phyloP scores from a whole-genome alignment of 169 alveolate species.

The Eimeria brunetti region DNA sequence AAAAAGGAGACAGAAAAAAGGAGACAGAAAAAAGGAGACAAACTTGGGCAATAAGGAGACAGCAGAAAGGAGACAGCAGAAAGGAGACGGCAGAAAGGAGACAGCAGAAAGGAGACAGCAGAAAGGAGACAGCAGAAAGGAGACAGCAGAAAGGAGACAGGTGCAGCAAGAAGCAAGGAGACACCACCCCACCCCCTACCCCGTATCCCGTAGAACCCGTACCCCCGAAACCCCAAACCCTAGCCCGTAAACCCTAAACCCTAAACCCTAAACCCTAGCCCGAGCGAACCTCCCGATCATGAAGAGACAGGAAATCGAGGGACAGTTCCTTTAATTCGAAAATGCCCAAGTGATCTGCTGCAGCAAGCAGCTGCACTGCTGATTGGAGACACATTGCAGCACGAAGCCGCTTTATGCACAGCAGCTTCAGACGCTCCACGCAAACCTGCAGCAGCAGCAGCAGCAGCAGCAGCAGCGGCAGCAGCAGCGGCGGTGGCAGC shows the following conservation, averaged over 20 bases:
- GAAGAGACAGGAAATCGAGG: constrained; percentile 79
- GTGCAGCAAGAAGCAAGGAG: no score
- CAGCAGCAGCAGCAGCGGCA: not conserved
- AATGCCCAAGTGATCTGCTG: constrained; percentile 80
- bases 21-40: no score
- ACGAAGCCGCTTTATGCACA: constrained; percentile 85
- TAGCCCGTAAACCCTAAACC: not conserved
- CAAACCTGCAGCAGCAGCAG: constrained; percentile 63
- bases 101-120: no score
- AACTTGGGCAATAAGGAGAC: no score
- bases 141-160: no score
- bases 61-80: no score
- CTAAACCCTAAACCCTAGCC: constrained; percentile 11
- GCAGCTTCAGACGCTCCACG: constrained; percentile 85
- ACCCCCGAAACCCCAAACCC: no score
- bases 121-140: no score
- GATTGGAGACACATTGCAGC: constrained; percentile 77
- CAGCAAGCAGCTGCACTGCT: constrained; percentile 82
- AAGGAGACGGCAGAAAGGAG: no score
- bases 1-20: no score
- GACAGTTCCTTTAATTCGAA: constrained; percentile 79
- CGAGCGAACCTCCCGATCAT: constrained; percentile 28
- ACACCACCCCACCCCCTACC: no score
- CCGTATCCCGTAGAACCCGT: no score
- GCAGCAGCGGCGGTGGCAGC: not conserved